Evolutionary conservation across 202 grass and related monocot genomes (phyloP), one percentile per base, ranked within the genome.

Genomic region (Panicum hallii): DNA sequence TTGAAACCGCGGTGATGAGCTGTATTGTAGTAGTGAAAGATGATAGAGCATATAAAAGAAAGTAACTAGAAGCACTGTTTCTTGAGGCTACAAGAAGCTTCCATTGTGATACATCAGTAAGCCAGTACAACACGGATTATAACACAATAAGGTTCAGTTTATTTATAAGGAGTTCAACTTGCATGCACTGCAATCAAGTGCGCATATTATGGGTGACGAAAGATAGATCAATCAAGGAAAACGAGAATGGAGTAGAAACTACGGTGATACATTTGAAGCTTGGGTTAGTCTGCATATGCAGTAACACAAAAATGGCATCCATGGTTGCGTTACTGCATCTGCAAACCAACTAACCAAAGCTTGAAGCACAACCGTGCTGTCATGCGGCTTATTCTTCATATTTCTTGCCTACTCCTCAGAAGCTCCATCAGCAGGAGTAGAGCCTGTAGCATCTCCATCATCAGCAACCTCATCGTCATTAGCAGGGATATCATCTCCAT

Each of bases 361-460:
- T 38, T 40, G 15, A 74, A 74, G 50, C 48, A 41, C 52, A 57
- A 41, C 50, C 32, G 41, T 42, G 52, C 5, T 58, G 26, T 11
- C 74, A 77, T 77, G 54, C 54, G 15, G 3, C 20, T 77, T 77
- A 58, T 77, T 77, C 22, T 26, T 60, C 20, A 60, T 26, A 76
- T 63, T 63, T 63, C 41, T 32, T 78, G 64, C 12, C 48, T 69
- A 81, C 48, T 80, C 77, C 30, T 88, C 67, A 42, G 10, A 52
- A 44, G 11, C 57, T 26, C 48, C 67, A 47, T 20, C 15, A 40
- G 45, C 34, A 53, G 17, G 11, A 2, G 20, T 4, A 20, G 12
- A 26, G 22, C 12, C 19, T 54, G 17, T 49, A 61, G 20, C 61
- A 50, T 78, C 41, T 72, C 49, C 72, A 5, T 50, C n/a, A n/a